Evolutionary conservation across 805 yeast genomes (phyloP), one percentile per base, ranked within the genome.

Genomic region (Isabelozyma heimii): DNA sequence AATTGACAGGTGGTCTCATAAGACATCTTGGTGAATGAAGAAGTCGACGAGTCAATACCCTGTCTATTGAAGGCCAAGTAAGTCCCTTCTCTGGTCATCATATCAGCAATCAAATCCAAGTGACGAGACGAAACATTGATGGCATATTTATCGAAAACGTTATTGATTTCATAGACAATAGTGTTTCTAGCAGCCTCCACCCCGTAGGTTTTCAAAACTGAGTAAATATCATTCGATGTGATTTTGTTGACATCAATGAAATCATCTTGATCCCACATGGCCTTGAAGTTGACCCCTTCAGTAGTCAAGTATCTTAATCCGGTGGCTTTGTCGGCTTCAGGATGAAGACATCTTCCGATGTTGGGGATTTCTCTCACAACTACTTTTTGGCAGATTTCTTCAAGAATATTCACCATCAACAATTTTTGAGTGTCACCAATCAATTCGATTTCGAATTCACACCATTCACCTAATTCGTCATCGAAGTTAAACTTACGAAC

Each of bases 171-270:
- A 62, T 89, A 86, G 28, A 91, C 98, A 75, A 94, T 89, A 33
- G 99, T 94, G 69, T 91, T 90, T 71, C 99, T 83, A 16, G 99
- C 99, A 44, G 99, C 99, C 73, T 95, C 99, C 46, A 92, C 99
- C 68, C 99, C 99, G 62, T 94, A 94, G 0, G 96, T 89, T 56
- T 77, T 81, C 61, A 95, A 77, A 2, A 94, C 97, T 14, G 97
- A 89, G 38, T 89, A 84, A 56, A 94, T 85, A 72, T 94, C 99
- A 77, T 94, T 94, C 8, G 97, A 91, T 1, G 87, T 80, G 60
- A 94, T 89, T 50, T 85, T 86, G 66, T 94, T 88, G 54, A 92
- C 96, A 61, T 91, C 87, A 57, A 94, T 81, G 70, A 94, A 91
- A 54, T 88, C 91, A 56, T 90, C 92, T 70, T 92, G 97, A 47